Evolutionary conservation across 768 basidiomycete species (phyloP), one percentile per base, ranked within the genome.

Genomic region (Dendrothele bispora): DNA sequence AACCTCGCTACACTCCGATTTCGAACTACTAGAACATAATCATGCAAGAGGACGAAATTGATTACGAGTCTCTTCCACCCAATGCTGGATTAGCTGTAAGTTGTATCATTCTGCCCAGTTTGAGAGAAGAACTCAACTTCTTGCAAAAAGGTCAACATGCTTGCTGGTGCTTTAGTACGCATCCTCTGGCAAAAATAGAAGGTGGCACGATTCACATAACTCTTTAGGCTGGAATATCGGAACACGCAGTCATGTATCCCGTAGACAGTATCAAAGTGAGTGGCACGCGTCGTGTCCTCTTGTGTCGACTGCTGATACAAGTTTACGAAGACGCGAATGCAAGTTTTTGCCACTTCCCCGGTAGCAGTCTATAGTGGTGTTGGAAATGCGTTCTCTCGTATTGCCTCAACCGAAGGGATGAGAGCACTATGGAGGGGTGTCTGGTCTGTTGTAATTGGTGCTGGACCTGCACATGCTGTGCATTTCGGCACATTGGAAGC

Each of bases 191-290:
- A 20, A 39, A 21, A 21, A 18, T n/a, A n/a, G 14, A 17, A 7
- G 6, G 15, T 7, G 20, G 11, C 22, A 10, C 30, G 30, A 10
- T 32, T 32, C n/a, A 49, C 38, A 43, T 30, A 39, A 37, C 50
- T 47, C 44, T 52, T 21, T 64, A 95, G 94, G 97, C 97, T 58
- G 97, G 97, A 51, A 98, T 99, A 58, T 94, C 95, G 45, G 97
- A 99, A 67, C 97, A 99, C 71, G 90, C 94, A 25, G 93, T 97
- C 64, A 98, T 99, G 88, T 99, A 91, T 65, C 97, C 97, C 5
- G 74, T 98, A 53, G 97, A 99, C 72, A 95, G 92, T 61, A 98
- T 99, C 65, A 99, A 99, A 79, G 97, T 91, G 49, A 50, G 85
- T 42, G 20, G 15, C 21, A 27, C 22, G 11, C 39, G n/a, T 25